Conservation (phyloP, 2,329 filamentous ascomycete species). For the Stromatinia cepivora region DNA sequence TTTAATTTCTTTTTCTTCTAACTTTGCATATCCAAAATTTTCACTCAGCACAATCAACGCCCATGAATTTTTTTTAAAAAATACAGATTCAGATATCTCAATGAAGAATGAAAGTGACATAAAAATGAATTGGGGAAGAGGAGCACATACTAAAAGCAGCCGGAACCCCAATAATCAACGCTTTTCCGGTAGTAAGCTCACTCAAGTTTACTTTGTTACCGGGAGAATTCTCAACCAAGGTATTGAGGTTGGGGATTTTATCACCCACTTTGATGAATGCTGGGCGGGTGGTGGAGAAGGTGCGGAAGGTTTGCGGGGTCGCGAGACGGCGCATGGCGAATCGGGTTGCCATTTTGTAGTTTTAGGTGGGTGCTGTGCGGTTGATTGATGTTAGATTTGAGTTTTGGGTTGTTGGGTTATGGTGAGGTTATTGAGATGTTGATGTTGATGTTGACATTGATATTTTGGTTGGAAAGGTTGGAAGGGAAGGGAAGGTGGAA, state of each 20-base stretch:
- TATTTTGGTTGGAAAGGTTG: background rate
- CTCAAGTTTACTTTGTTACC: constrained; percentile 88
- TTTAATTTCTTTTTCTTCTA: background rate
- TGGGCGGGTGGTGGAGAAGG: constrained; percentile 65
- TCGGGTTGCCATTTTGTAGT: constrained; percentile 34
- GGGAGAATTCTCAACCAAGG: constrained; percentile 81
- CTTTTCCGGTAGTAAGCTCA: constrained; percentile 70
- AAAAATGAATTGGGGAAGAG: background rate
- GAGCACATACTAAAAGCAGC: constrained; percentile 65
- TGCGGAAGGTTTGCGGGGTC: constrained; percentile 27
- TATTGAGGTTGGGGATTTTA: constrained; percentile 71
- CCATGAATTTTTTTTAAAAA: too few species aligned
- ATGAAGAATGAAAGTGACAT: background rate
- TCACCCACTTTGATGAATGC: constrained; percentile 76
- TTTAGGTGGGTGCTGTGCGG: background rate
- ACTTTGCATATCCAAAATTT: background rate
- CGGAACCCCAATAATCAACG: constrained; percentile 82
- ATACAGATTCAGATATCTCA: background rate
- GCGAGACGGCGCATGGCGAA: constrained; percentile 32
- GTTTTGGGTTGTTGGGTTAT: background rate
- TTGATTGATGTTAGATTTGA: background rate
- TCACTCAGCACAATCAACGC: too few species aligned
- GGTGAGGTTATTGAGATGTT: background rate
- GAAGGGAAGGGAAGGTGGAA: constrained; percentile 18
- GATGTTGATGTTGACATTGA: background rate